Evolutionary conservation across 352 stramenopile species (phyloP).

Genomic region (Globisporangium spiculum): DNA sequence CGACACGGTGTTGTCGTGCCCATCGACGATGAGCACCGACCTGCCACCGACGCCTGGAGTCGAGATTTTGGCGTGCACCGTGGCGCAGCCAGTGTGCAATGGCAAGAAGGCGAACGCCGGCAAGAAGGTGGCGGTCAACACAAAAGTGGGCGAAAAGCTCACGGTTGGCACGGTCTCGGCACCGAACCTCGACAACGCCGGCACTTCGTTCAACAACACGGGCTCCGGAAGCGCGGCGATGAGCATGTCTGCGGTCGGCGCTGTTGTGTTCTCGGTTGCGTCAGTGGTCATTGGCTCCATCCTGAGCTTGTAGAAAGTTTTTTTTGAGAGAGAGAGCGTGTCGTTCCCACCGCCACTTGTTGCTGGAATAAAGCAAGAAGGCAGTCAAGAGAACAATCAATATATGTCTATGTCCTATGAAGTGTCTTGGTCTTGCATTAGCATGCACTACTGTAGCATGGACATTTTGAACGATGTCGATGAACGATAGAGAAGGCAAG

Average conservation of each 20-base stretch:
- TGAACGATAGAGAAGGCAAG: background rate
- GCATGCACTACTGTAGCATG: background rate
- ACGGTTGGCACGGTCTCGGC: conserved; percentile 14
- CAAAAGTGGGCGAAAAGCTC: conserved; percentile 23
- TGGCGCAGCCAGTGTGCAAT: conserved; percentile 52
- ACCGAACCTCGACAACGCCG: conserved; percentile 8
- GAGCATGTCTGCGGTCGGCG: conserved; percentile 5
- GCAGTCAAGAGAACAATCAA: background rate
- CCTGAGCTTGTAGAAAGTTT: conserved; percentile 6
- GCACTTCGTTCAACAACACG: conserved; percentile 14
- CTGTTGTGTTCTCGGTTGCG: conserved; percentile 10
- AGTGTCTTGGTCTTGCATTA: background rate
- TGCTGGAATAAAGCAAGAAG: background rate
- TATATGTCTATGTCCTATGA: background rate
- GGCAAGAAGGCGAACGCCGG: conserved; percentile 52
- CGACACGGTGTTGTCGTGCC: background rate
- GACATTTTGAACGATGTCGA: background rate
- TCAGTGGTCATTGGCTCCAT: conserved; percentile 11
- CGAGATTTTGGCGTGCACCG: conserved; percentile 40
- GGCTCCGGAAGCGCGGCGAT: background rate
- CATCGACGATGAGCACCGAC: background rate
- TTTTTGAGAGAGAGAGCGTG: background rate
- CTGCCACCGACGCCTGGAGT: conserved; percentile 23
- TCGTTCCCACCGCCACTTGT: background rate
- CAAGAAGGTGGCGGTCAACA: conserved; percentile 28